phyloP scores from a whole-genome alignment of 202 grass and related monocot species.

The Eragrostis tef region DNA sequence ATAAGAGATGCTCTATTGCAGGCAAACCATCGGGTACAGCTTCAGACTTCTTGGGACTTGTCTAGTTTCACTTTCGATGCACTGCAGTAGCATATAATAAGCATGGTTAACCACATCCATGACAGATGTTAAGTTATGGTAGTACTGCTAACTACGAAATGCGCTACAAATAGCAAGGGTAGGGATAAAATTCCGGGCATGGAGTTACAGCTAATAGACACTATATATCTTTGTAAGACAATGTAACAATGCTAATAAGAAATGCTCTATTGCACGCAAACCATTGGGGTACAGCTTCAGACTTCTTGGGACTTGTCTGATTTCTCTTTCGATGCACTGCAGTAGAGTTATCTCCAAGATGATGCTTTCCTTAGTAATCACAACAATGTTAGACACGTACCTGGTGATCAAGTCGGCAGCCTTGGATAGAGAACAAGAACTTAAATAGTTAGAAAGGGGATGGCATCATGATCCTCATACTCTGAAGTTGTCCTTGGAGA shows the following conservation, averaged over 20 bases:
- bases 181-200: constrained; percentile 20
- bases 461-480: constrained; percentile 11
- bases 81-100: constrained; percentile 31
- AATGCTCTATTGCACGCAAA: constrained; percentile 28
- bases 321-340: constrained; percentile 38
- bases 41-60: constrained; percentile 44
- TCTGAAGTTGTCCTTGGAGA: not conserved
- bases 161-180: not conserved
- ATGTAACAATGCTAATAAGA: constrained; percentile 16
- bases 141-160: constrained; percentile 37
- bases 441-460: constrained; percentile 8
- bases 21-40: constrained; percentile 1
- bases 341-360: constrained; percentile 6
- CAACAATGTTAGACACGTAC: constrained; percentile 9
- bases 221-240: constrained; percentile 21
- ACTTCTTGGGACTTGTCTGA: constrained; percentile 44
- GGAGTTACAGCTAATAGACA: constrained; percentile 16
- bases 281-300: constrained; percentile 10
- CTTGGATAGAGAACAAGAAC: constrained; percentile 6
- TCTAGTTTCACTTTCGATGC: constrained; percentile 45
- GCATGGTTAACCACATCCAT: constrained; percentile 32
- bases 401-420: constrained; percentile 40
- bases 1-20: constrained; percentile 36
- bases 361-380: constrained; percentile 11
- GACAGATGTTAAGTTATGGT: constrained; percentile 53